Conservation (phyloP, 768 basidiomycete genomes). For the Chalciporus piperatus region DNA sequence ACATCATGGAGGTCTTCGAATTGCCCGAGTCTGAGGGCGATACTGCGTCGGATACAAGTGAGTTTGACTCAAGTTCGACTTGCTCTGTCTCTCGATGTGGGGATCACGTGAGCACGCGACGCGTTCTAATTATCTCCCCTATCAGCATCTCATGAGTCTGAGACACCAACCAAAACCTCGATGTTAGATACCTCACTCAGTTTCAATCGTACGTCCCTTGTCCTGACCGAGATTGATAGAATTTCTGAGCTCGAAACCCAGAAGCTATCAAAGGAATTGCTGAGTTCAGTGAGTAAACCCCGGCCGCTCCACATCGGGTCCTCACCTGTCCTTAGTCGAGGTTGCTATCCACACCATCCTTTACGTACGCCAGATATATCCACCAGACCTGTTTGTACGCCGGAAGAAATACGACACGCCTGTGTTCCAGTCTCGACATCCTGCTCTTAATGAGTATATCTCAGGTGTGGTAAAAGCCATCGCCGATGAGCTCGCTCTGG, state of each 20-base stretch:
- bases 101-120: not conserved
- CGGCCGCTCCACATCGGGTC: not conserved
- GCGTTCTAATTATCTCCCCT: not conserved
- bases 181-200: conserved; percentile 33
- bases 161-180: not conserved
- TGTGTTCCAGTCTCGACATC: conserved; percentile 92
- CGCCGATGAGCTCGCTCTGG: conserved; percentile 68
- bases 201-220: conserved; percentile 36
- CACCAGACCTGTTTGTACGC: conserved; percentile 80
- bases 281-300: conserved; percentile 60
- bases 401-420: conserved; percentile 88
- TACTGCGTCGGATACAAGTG: not conserved
- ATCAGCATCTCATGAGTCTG: not conserved
- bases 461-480: conserved; percentile 84
- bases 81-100: not conserved
- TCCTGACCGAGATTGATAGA: not conserved
- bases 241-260: conserved; percentile 26
- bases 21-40: not conserved
- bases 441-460: conserved; percentile 83
- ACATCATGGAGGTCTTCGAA: not conserved
- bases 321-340: conserved; percentile 61
- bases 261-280: conserved; percentile 63
- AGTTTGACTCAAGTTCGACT: too few relatives aligned
- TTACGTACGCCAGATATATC: conserved; percentile 88
- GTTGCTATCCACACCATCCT: conserved; percentile 91